Evolutionary conservation across 176 grass and related monocot genomes (phyloP), one percentile per base, ranked within the genome.

Genomic region (Oryza punctata): DNA sequence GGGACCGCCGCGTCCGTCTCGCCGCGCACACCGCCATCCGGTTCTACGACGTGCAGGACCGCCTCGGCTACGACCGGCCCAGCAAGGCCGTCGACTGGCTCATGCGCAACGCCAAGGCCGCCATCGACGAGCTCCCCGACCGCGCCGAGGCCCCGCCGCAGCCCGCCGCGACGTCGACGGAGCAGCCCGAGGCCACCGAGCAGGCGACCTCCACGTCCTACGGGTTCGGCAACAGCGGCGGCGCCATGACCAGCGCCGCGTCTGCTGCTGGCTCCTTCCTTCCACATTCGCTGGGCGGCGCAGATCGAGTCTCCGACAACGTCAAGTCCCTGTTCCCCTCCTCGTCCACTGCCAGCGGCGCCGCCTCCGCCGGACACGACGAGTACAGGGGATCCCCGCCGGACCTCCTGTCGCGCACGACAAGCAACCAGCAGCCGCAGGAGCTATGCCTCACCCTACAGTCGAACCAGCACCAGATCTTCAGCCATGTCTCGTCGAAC

Each of bases 31-130:
- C 95, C 24, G 95, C 95, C 85, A 97, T 97, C 87, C 88, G 91
- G 61, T 97, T 97, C 92, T 97, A 97, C 74, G 95, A 97, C 33
- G 95, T 97, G 73, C 95, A 97, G 85, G 95, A 97, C 88, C 86
- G 95, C 59, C 92, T 97, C 4, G 95, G 95, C 68, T 97, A 93
- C 60, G 95, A 97, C 90, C 95, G 95, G 23, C 95, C 95, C 75
- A 97, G 95, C 88, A 97, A 97, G 83, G 95, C 95, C 69, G 95
- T 94, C 71, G 95, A 97, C 79, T 97, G 95, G 95, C 92, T 97
- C 86, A 97, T 97, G 73, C 86, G 88, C 60, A 94, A 97, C 83
- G 95, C 95, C 23, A 93, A 90, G 83, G 72, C 82, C 52, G 88
- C 92, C 67, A 97, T 97, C 77, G 92, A 94, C 52, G 84, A 97